phyloP scores from a whole-genome alignment of 2,329 filamentous ascomycete genomes.

The Harringtonia aguacate region DNA sequence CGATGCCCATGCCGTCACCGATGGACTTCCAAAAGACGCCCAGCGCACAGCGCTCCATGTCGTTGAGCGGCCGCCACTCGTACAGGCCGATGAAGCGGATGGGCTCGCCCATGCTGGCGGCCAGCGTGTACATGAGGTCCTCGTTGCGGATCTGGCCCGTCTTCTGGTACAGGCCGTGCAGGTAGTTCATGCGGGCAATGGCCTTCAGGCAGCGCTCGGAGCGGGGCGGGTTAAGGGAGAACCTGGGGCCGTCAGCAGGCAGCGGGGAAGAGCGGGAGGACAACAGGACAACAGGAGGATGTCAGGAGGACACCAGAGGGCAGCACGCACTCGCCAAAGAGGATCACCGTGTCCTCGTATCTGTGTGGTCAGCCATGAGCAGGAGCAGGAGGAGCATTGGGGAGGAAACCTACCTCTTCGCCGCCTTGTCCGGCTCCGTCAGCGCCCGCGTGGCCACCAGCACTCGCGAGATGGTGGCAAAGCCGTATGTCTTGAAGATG shows the following conservation, averaged over 20 bases:
- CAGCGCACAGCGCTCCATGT: slow-evolving; percentile 57
- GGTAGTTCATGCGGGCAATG: slow-evolving; percentile 27
- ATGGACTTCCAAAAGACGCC: slow-evolving; percentile 61
- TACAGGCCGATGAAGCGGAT: slow-evolving; percentile 50
- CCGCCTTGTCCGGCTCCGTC: slow-evolving; percentile 17
- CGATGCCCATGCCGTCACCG: slow-evolving; percentile 59
- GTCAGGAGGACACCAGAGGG: too few species aligned
- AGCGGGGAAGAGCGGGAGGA: background rate
- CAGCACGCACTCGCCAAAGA: slow-evolving; percentile 25
- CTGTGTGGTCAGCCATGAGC: slow-evolving; percentile 12
- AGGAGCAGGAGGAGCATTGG: background rate
- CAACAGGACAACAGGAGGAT: too few species aligned
- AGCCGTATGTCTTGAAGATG: slow-evolving; percentile 32
- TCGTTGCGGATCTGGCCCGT: slow-evolving; percentile 24
- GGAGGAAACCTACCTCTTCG: slow-evolving; percentile 22
- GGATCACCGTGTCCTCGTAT: slow-evolving; percentile 28
- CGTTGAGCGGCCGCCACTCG: slow-evolving; percentile 59
- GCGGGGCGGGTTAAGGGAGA: slow-evolving; percentile 22
- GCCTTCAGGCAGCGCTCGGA: slow-evolving; percentile 22
- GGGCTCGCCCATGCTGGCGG: slow-evolving; percentile 56
- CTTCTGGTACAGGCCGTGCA: slow-evolving; percentile 22
- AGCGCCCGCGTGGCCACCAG: slow-evolving; percentile 25
- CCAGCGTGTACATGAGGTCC: slow-evolving; percentile 28
- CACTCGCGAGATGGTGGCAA: slow-evolving; percentile 25
- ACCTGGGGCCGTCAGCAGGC: slow-evolving; percentile 7